A percentile compares a stretch with the other conserved stretches of the same genome.
These are phyloP conservation scores for Aureobasidium subglaciale DNA, from an alignment of 2,329 filamentous ascomycete species.

Conservation along the genomic window DNA sequence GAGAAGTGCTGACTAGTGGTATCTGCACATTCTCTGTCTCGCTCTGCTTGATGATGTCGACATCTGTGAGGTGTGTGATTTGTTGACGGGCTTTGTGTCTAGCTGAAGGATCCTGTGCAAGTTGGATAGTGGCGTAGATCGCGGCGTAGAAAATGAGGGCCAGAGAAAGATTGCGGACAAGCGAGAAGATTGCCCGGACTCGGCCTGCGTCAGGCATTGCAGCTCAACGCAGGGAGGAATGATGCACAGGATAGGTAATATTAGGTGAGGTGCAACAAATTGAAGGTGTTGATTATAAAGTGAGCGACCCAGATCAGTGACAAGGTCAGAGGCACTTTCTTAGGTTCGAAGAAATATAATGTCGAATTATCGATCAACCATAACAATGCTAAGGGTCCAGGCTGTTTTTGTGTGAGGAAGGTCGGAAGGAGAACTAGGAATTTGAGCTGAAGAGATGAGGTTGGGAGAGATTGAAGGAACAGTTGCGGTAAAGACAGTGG, in stretches of 20 bases:
- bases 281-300: not conserved
- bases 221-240: not conserved
- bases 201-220: slow-evolving; percentile 6
- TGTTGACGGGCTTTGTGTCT: slow-evolving; percentile 35
- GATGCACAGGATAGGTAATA: not conserved
- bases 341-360: not conserved
- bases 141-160: slow-evolving; percentile 36
- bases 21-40: slow-evolving; percentile 33
- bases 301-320: no score
- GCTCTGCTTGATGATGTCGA: slow-evolving; percentile 35
- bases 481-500: not conserved
- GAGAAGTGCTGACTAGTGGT: slow-evolving; percentile 36
- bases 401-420: not conserved
- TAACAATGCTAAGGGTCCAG: not conserved
- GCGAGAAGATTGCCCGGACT: slow-evolving; percentile 14
- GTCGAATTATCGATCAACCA: not conserved
- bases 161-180: slow-evolving; percentile 36
- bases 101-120: slow-evolving; percentile 35
- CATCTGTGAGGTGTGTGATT: slow-evolving; percentile 34
- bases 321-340: no score
- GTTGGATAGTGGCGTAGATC: slow-evolving; percentile 36
- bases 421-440: not conserved
- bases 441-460: no score
- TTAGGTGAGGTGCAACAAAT: no score
- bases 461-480: not conserved